Base-by-base conservation (phyloP, 306 rosid genomes). In the Ziziphus jujuba region DNA sequence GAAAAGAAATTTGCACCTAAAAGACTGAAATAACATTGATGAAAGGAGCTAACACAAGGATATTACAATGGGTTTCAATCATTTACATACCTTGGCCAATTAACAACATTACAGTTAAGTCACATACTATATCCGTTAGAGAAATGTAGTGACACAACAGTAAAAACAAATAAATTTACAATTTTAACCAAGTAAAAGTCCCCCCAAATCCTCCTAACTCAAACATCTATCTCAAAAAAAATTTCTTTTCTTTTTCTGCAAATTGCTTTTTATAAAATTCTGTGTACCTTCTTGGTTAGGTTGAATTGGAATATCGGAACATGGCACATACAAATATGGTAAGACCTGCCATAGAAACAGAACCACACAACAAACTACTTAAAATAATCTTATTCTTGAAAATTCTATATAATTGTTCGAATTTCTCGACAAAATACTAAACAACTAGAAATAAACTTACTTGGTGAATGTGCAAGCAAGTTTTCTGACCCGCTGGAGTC, bases 401-500 rank as follows among this genome's bases (percentile, higher is more conserved):
- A 48, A 50, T 16, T 50, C 9, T 16, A 8, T 0, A 17, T 3
- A 17, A 17, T 16, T 16, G 4, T 50, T 8, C 55, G 63, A 67
- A 56, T 43, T 35, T 66, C 3, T 17, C 35, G 5, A 43, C 8
- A 53, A 36, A 16, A 12, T 9, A 7, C 21, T n/a, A 61, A 25
- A 48, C 2, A 7, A 2, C 33, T 3, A 61, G 28, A 44, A 68
- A 35, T 2, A 43, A 71, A 51, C 87, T 89, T 83, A 93, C 98
- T 80, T 82, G 69, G 61, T 93, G 98, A 23, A 93, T 23, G 71
- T 93, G 98, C 85, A 90, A 73, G 73, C 98, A 92, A 74, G 98
- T 86, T 63, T 88, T 93, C 91, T 93, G 98, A 67, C 97, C 97
- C 51, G 90, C 86, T 4, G 97, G 95, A 40, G 98, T 90, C 33